phyloP scores from a whole-genome alignment of 768 basidiomycete genomes.

The Strobilomyces echinocephalus region DNA sequence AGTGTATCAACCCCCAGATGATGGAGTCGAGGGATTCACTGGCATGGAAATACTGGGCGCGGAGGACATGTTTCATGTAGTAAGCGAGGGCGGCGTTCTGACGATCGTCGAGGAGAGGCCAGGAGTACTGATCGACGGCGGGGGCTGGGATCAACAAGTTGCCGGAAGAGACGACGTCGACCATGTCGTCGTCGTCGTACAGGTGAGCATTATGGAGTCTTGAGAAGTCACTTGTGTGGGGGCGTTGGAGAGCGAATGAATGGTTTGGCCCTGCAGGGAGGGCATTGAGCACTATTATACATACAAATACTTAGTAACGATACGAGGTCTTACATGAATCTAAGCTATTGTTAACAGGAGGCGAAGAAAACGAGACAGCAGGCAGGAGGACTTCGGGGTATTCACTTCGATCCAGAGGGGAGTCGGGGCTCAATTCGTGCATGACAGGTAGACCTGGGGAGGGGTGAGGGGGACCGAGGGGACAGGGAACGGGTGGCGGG shows the following conservation, averaged over 20 bases:
- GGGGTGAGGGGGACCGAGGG: not conserved
- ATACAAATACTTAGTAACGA: slow-evolving; percentile 63
- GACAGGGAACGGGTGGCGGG: not conserved
- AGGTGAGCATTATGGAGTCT: slow-evolving; percentile 10
- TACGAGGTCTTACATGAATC: slow-evolving; percentile 72
- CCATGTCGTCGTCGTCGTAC: slow-evolving; percentile 14
- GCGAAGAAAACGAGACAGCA: slow-evolving; percentile 27
- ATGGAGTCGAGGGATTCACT: slow-evolving; percentile 42
- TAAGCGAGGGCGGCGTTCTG: slow-evolving; percentile 29
- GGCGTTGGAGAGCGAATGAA: slow-evolving; percentile 24
- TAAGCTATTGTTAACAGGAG: slow-evolving; percentile 49
- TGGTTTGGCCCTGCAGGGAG: slow-evolving; percentile 46
- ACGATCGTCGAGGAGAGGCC: slow-evolving; percentile 8
- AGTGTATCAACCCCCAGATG: slow-evolving; percentile 49
- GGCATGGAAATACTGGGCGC: slow-evolving; percentile 66
- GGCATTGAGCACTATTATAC: slow-evolving; percentile 64
- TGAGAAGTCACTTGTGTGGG: slow-evolving; percentile 28
- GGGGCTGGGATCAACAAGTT: slow-evolving; percentile 10
- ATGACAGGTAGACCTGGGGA: slow-evolving; percentile 27
- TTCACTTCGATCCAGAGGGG: slow-evolving; percentile 29
- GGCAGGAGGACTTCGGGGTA: slow-evolving; percentile 29
- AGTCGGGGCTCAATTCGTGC: slow-evolving; percentile 31
- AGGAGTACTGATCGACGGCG: slow-evolving; percentile 11
- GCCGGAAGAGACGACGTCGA: slow-evolving; percentile 20
- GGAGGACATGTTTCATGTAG: slow-evolving; percentile 61